These are phyloP conservation scores for Diutina rugosa DNA, from an alignment of 1,139 yeast species.

Conservation along the genomic window DNA sequence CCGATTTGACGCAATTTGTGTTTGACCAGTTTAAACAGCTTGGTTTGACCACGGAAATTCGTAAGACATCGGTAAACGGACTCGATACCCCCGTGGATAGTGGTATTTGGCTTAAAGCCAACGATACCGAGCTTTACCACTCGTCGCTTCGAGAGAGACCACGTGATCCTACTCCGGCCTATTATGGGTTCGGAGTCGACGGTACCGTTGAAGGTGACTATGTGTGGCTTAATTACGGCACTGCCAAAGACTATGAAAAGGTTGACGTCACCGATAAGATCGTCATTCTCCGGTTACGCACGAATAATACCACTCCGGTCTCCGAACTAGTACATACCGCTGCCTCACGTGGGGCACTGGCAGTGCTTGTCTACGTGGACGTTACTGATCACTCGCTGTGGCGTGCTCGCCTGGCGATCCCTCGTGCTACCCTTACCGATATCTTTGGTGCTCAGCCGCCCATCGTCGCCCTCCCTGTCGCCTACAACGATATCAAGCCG, in stretches of 20 bases:
- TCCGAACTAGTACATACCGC: conserved; percentile 18
- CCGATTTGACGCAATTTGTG: neutral
- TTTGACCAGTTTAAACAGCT: neutral
- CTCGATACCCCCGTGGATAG: conserved; percentile 13
- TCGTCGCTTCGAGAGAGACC: conserved; percentile 16
- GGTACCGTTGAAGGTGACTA: conserved; percentile 16
- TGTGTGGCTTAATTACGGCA: conserved; percentile 21
- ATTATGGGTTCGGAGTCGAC: conserved; percentile 16
- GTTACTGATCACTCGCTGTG: conserved; percentile 4
- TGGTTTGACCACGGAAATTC: conserved; percentile 12
- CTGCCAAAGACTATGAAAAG: conserved; percentile 14
- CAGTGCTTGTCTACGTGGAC: conserved; percentile 16
- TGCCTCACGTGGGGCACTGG: conserved; percentile 16
- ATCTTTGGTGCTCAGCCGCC: conserved; percentile 14
- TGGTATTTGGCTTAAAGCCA: conserved; percentile 17
- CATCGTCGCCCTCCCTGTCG: conserved; percentile 15
- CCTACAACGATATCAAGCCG: conserved; percentile 18
- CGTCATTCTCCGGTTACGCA: conserved; percentile 5
- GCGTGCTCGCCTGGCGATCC: conserved; percentile 14
- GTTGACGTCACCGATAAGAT: conserved; percentile 4
- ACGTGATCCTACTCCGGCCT: conserved; percentile 23
- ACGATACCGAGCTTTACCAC: conserved; percentile 12
- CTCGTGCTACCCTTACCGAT: conserved; percentile 3
- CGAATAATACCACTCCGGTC: conserved; percentile 6
- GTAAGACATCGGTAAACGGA: conserved; percentile 15